Conservation (phyloP, 306 rosid species). For the Astragalus membranaceus region DNA sequence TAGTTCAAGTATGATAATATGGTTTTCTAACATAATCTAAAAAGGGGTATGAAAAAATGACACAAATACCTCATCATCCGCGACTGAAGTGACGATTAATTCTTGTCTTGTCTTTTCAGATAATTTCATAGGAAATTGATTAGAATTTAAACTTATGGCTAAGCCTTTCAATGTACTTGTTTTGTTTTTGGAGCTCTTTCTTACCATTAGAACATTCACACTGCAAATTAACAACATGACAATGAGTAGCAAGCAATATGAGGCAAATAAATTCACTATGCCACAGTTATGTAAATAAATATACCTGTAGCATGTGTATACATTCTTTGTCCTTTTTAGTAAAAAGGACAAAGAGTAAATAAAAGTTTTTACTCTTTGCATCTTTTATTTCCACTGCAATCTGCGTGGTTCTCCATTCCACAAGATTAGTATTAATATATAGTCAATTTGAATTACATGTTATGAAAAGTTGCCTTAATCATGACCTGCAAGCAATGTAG, state of each 20-base stretch:
- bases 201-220: constrained; percentile 12
- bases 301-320: constrained; percentile 19
- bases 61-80: constrained; percentile 16
- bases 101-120: not conserved
- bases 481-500: constrained; percentile 14
- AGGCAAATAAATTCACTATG: not conserved
- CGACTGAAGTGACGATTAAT: not conserved
- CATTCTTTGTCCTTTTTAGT: constrained; percentile 23
- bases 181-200: constrained; percentile 14
- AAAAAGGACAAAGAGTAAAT: too few species aligned
- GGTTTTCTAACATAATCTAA: not conserved
- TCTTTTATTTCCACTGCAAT: constrained; percentile 16
- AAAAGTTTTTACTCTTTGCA: constrained; percentile 17
- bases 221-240: not conserved
- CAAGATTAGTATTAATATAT: not conserved
- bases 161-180: constrained; percentile 4
- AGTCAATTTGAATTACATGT: not conserved
- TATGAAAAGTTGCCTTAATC: not conserved
- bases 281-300: not conserved
- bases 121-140: not conserved
- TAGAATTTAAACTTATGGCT: not conserved
- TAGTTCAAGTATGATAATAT: too few species aligned
- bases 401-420: not conserved
- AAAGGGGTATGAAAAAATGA: not conserved
- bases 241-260: not conserved